phyloP scores from a whole-genome alignment of 1,139 yeast genomes.

The Candida freyschussii region DNA sequence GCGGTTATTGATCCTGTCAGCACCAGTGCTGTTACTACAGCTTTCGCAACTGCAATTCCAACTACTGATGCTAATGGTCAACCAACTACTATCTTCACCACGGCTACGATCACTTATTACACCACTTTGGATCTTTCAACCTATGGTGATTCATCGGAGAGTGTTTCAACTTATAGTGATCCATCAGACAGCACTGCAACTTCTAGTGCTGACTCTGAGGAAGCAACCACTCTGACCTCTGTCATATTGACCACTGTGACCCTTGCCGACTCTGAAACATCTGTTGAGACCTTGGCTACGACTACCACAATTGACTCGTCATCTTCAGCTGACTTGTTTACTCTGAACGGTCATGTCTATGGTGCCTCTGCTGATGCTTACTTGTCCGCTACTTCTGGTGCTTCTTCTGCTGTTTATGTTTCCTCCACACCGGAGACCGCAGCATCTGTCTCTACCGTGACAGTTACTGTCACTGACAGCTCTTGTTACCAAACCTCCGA shows the following conservation, averaged over 20 bases:
- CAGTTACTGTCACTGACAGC: slow-evolving; percentile 14
- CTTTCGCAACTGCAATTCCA: slow-evolving; percentile 20
- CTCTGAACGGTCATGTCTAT: slow-evolving; percentile 2
- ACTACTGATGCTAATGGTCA: slow-evolving; percentile 27
- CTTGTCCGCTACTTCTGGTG: slow-evolving; percentile 1
- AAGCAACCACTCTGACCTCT: slow-evolving; percentile 15
- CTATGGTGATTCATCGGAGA: slow-evolving; percentile 9
- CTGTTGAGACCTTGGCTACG: slow-evolving; percentile 8
- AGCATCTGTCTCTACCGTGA: slow-evolving; percentile 12
- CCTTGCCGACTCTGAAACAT: slow-evolving; percentile 5
- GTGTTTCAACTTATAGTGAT: slow-evolving; percentile 13
- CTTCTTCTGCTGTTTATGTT: slow-evolving; percentile 5
- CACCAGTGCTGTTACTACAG: slow-evolving; percentile 24
- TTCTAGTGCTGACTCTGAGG: slow-evolving; percentile 6
- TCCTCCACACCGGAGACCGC: slow-evolving; percentile 4
- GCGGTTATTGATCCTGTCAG: slow-evolving; percentile 13
- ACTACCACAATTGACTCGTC: slow-evolving; percentile 3
- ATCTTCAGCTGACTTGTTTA: slow-evolving; percentile 2
- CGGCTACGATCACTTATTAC: slow-evolving; percentile 29
- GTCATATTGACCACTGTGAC: slow-evolving; percentile 14
- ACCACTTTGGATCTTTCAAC: slow-evolving; percentile 11
- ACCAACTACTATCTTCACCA: slow-evolving; percentile 29
- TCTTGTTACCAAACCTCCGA: slow-evolving; percentile 12
- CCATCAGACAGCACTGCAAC: slow-evolving; percentile 10
- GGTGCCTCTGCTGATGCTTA: slow-evolving; percentile 7